Percentiles rank a stretch among this genome's conserved stretches.
These are phyloP conservation scores for Pseudogymnoascus verrucosus DNA, from an alignment of 2,329 filamentous ascomycete genomes.

Conservation along the genomic window DNA sequence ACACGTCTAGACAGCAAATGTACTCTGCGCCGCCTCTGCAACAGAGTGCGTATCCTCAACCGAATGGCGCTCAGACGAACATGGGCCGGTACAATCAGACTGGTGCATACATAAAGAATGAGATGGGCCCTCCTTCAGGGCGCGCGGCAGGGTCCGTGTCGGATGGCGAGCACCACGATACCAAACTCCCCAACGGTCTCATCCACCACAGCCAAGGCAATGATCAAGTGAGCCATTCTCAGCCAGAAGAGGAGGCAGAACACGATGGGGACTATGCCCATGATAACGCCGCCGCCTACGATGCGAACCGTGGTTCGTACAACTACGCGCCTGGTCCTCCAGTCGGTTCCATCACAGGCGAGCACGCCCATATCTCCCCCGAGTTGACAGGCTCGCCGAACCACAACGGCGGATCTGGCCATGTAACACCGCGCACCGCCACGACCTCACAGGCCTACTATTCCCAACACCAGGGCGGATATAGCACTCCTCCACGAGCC, in stretches of 20 bases:
- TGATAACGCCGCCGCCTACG: slow-evolving; percentile 64
- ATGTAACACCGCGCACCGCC: slow-evolving; percentile 77
- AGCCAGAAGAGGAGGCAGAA: slow-evolving; percentile 60
- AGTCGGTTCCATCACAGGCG: slow-evolving; percentile 57
- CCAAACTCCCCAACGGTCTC: slow-evolving; percentile 59
- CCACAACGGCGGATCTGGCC: slow-evolving; percentile 72
- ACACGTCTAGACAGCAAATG: slow-evolving; percentile 61
- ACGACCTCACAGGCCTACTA: slow-evolving; percentile 68
- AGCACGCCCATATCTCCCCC: slow-evolving; percentile 68
- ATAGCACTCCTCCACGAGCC: slow-evolving; percentile 70
- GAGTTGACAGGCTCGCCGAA: slow-evolving; percentile 76
- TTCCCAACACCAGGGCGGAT: slow-evolving; percentile 48
- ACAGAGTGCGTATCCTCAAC: slow-evolving; percentile 62
- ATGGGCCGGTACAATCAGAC: slow-evolving; percentile 59
- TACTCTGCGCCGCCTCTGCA: slow-evolving; percentile 63
- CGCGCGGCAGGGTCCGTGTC: slow-evolving; percentile 50
- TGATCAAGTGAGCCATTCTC: slow-evolving; percentile 44
- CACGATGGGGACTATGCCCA: slow-evolving; percentile 82
- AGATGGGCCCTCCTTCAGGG: slow-evolving; percentile 76
- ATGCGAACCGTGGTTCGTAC: slow-evolving; percentile 64
- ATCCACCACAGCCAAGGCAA: slow-evolving; percentile 50
- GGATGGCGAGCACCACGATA: slow-evolving; percentile 54
- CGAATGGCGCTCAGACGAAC: slow-evolving; percentile 51
- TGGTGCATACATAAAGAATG: slow-evolving; percentile 66
- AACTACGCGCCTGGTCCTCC: slow-evolving; percentile 63